Evolutionary conservation across 2,329 filamentous ascomycete species (phyloP), one percentile per base, ranked within the genome.

Genomic region (Penicillium sp.): DNA sequence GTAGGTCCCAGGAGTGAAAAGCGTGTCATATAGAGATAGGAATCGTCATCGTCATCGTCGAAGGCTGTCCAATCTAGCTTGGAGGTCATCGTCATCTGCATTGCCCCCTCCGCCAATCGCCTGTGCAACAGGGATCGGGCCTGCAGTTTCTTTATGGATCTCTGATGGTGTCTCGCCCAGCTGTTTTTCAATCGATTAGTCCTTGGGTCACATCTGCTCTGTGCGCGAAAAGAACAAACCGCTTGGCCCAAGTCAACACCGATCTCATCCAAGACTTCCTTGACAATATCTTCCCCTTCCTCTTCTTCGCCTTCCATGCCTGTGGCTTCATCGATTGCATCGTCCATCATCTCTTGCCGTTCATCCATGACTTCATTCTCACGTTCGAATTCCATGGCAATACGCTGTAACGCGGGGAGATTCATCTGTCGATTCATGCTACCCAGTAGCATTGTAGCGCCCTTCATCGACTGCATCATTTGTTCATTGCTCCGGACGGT

Each of bases 391-490:
- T 98, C 92, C 89, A 95, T 95, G 13, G 92, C 90, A 60, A 98
- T 98, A 41, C 90, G 80, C 64, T 96, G 90, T 22, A 98, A 73
- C 12, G 88, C 88, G 0, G 92, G 92, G 2, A 98, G 79, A 61
- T 98, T 96, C 89, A 96, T 96, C 48, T 86, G 86, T 49, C 85
- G 78, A 66, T 98, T 98, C 92, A 98, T 98, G 69, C 85, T 93
- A 37, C 89, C 88, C 6, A 98, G 73, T 2, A 95, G 82, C 66
- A 83, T 81, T 1, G 92, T 96, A 3, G 92, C 92, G 22, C 92
- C 92, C 67, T 95, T 98, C 92, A 98, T 96, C 6, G 89, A 92
- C 66, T 95, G 87, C 89, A 95, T 95, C 92, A 98, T 98, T 67
- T 96, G 90, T 65, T 98, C 92, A 66, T 98, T 98, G 51, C 89